phyloP scores from a whole-genome alignment of 2,329 filamentous ascomycete genomes.

The Trichoderma sp. region DNA sequence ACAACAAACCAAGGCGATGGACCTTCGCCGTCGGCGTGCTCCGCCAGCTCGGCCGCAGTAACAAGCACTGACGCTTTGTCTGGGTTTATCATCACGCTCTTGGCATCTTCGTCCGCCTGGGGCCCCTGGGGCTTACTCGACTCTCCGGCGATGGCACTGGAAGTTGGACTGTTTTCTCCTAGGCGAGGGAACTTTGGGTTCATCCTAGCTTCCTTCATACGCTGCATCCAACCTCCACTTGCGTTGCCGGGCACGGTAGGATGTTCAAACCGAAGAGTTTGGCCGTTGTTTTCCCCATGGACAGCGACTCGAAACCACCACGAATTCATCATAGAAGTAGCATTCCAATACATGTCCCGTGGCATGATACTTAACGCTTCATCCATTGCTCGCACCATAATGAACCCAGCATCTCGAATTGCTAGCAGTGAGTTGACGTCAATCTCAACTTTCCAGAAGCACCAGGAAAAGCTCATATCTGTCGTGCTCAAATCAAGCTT shows the following conservation, averaged over 20 bases:
- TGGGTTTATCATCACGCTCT: neutral
- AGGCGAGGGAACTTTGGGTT: conserved; percentile 62
- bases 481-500: conserved; percentile 79
- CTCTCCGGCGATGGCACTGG: conserved; percentile 31
- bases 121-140: neutral
- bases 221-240: conserved; percentile 90
- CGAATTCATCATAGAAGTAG: conserved; percentile 99
- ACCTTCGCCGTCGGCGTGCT: conserved; percentile 48
- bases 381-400: conserved; percentile 86
- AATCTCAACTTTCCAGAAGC: conserved; percentile 81
- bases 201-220: conserved; percentile 79
- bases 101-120: conserved; percentile 27
- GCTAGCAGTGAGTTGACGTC: conserved; percentile 57
- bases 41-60: conserved; percentile 33
- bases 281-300: conserved; percentile 57
- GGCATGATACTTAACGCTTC: conserved; percentile 85
- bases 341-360: conserved; percentile 94
- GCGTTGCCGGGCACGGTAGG: conserved; percentile 79
- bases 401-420: conserved; percentile 40
- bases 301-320: conserved; percentile 83
- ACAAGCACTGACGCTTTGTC: neutral
- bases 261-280: conserved; percentile 75
- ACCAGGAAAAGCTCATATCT: conserved; percentile 91
- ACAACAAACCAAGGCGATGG: conserved; percentile 81
- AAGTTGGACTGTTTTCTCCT: conserved; percentile 61